Conservation (phyloP, 1,139 yeast species). For the Candida glucosophila region DNA sequence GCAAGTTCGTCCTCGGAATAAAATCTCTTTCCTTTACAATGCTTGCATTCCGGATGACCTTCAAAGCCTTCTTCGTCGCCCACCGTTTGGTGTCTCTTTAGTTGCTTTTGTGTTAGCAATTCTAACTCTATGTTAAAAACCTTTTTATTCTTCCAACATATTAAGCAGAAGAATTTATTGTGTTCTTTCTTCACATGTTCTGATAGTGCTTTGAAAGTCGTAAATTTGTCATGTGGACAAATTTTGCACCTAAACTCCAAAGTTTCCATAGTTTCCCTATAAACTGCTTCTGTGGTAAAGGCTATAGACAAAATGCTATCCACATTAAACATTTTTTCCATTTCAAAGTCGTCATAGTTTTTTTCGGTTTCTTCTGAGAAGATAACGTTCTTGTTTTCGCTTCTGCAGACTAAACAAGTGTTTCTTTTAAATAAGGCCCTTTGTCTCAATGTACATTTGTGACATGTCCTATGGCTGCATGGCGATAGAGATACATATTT, state of each 20-base stretch:
- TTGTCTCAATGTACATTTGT: slow-evolving; percentile 73
- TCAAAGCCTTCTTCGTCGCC: slow-evolving; percentile 69
- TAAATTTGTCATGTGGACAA: slow-evolving; percentile 33
- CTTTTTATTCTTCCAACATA: slow-evolving; percentile 69
- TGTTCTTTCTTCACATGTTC: slow-evolving; percentile 62
- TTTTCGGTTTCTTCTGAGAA: slow-evolving; percentile 40
- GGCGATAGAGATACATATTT: slow-evolving; percentile 61
- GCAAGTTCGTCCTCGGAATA: slow-evolving; percentile 86
- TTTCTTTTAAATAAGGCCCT: slow-evolving; percentile 70
- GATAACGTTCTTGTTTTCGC: slow-evolving; percentile 52
- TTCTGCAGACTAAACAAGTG: slow-evolving; percentile 75
- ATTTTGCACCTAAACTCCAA: slow-evolving; percentile 52
- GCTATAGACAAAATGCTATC: slow-evolving; percentile 41
- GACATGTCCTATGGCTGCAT: slow-evolving; percentile 83
- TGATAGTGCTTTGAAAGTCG: slow-evolving; percentile 47
- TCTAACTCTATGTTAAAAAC: slow-evolving; percentile 69
- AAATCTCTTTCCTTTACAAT: slow-evolving; percentile 66
- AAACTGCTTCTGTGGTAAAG: slow-evolving; percentile 40
- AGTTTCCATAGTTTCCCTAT: slow-evolving; percentile 39
- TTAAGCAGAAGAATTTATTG: slow-evolving; percentile 55
- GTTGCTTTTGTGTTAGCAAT: slow-evolving; percentile 51
- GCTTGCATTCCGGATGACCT: slow-evolving; percentile 88
- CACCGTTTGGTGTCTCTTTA: slow-evolving; percentile 59
- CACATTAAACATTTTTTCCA: slow-evolving; percentile 19
- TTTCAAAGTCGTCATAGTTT: slow-evolving; percentile 29